Base-by-base conservation (phyloP, 495 filamentous ascomycete genomes). In the Cenococcum geophilum region DNA sequence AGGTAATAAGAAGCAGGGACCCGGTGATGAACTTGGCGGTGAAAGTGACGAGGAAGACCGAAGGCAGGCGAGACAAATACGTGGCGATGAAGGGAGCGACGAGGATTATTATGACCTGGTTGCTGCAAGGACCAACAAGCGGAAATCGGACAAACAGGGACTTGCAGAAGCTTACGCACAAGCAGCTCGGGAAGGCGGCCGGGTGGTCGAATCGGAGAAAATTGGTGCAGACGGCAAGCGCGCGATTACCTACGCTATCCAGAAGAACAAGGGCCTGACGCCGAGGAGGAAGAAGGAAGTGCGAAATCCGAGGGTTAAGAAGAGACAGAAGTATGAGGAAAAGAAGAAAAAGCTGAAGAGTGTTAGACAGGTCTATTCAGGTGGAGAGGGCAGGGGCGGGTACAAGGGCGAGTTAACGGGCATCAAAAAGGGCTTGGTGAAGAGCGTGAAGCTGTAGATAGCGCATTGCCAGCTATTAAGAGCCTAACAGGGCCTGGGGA, bases 271-370 rank as follows among this genome's bases (percentile, higher is more conserved):
- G 80, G 93, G 95, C 35, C 78, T 98, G 64, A 84, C 89, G 65
- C 88, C 92, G 54, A 83, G 88, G 70, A 80, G 93, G 55, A 95
- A 85, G 81, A 97, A 97, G 82, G 89, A 93, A 57, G 84, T 88
- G 51, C 80, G 93, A 62, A 98, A 98, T 76, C 93, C 95, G 14
- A 80, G 93, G 74, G 91, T 98, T 57, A 98, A 97, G 86, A 98
- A 97, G 88, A 82, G 89, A 75, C 88, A 87, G 83, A 89, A 85
- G 83, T 98, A 80, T 74, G 91, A 92, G 67, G 84, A 88, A 50
- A 95, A 95, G 80, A 86, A 89, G 80, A 96, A 95, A 86, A 97
- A 97, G 81, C 74, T 97, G 73, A 81, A 80, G 52, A 91, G 86
- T 72, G 84, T 88, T 72, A 89, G 85, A 79, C 79, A 88, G 42